Conservation (phyloP, 306 rosid genomes). For the Hippophae rhamnoides region DNA sequence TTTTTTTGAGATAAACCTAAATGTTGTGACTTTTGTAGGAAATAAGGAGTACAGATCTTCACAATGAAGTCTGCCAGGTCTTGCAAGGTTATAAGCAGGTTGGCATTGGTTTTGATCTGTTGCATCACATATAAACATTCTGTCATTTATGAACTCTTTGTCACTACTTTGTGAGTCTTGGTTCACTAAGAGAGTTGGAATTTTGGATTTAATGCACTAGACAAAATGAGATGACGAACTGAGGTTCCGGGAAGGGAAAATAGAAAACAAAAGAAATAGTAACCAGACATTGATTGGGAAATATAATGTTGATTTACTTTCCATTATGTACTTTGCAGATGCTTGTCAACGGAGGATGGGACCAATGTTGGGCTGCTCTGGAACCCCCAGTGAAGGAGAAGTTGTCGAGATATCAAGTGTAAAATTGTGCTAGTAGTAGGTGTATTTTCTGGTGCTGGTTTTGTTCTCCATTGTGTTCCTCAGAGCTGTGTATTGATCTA, state of each 20-base stretch:
- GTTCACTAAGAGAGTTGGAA: too few relatives aligned
- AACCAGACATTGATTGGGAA: too few relatives aligned
- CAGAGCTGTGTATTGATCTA: constrained; percentile 19
- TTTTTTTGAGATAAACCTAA: constrained; percentile 11
- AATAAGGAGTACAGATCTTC: constrained; percentile 88
- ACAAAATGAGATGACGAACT: too few relatives aligned
- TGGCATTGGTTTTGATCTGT: constrained; percentile 20
- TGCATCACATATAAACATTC: constrained; percentile 1
- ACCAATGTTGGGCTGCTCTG: constrained; percentile 90
- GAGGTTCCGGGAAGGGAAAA: too few relatives aligned
- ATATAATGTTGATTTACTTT: background rate
- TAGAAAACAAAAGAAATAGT: too few relatives aligned
- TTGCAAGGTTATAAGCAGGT: constrained; percentile 97
- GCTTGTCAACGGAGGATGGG: constrained; percentile 97
- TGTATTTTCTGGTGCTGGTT: constrained; percentile 7
- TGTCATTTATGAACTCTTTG: too few relatives aligned
- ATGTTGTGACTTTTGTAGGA: constrained; percentile 41
- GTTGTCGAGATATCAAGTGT: constrained; percentile 85
- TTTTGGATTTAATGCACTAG: too few relatives aligned
- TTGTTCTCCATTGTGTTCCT: constrained; percentile 2
- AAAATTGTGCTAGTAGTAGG: constrained; percentile 9
- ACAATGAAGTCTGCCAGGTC: constrained; percentile 85
- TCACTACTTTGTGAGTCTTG: too few relatives aligned
- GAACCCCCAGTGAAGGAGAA: constrained; percentile 81
- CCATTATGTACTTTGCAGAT: constrained; percentile 39